phyloP scores from a whole-genome alignment of 2,329 filamentous ascomycete species.

The Aspergillus eucalypticola region DNA sequence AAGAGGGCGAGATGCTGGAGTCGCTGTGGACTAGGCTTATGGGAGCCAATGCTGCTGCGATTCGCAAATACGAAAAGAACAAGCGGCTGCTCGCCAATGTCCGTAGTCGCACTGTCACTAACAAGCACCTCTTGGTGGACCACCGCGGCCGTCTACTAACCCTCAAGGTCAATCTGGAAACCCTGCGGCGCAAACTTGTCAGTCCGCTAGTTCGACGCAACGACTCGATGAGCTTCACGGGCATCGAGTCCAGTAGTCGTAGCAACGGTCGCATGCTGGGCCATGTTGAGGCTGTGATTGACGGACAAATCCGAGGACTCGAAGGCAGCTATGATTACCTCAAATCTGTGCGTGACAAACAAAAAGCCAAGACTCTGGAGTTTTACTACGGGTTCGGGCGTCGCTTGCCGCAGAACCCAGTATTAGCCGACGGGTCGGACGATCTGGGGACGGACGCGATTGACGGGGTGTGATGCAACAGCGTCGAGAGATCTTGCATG shows the following conservation, averaged over 20 bases:
- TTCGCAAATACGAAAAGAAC: conserved; percentile 94
- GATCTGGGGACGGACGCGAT: conserved; percentile 17
- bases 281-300: conserved; percentile 55
- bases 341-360: conserved; percentile 70
- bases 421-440: conserved; percentile 27
- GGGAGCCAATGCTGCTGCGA: conserved; percentile 69
- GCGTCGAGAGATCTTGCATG: not conserved
- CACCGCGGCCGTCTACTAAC: conserved; percentile 82
- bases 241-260: conserved; percentile 28
- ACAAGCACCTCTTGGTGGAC: conserved; percentile 82
- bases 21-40: conserved; percentile 84
- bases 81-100: conserved; percentile 75
- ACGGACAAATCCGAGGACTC: conserved; percentile 82
- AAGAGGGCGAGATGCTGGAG: conserved; percentile 77
- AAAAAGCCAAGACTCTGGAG: conserved; percentile 82
- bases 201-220: conserved; percentile 76
- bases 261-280: conserved; percentile 61
- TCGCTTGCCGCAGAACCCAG: conserved; percentile 26
- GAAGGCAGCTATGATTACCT: conserved; percentile 79
- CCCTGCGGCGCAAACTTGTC: conserved; percentile 77
- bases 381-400: conserved; percentile 65
- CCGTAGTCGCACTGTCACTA: conserved; percentile 77
- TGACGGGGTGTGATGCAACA: conserved; percentile 16
- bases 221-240: conserved; percentile 50
- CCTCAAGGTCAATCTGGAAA: conserved; percentile 83